These are phyloP conservation scores for Dioscorea dumetorum DNA, from an alignment of 106 monocot genomes.

Conservation along the genomic window DNA sequence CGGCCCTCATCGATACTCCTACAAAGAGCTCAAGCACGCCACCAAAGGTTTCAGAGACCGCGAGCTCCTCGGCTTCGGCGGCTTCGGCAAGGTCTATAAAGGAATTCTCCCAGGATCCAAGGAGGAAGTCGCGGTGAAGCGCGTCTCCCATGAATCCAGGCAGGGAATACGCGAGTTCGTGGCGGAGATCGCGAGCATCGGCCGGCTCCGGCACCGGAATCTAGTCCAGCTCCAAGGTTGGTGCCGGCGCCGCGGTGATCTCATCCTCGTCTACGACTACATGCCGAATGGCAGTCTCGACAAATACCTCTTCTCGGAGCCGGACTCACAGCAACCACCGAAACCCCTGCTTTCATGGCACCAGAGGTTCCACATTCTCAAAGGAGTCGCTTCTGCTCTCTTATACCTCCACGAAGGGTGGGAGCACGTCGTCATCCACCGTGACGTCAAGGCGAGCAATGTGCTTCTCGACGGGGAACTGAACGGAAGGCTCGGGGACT, in stretches of 20 bases:
- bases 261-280: conserved; percentile 79
- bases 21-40: conserved; percentile 58
- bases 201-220: conserved; percentile 77
- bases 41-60: conserved; percentile 62
- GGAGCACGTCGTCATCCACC: conserved; percentile 78
- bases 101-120: conserved; percentile 36
- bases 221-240: conserved; percentile 84
- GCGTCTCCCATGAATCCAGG: conserved; percentile 52
- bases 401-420: conserved; percentile 87
- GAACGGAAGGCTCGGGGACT: conserved; percentile 69
- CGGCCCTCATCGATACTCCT: conserved; percentile 62
- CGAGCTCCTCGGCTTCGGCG: conserved; percentile 60
- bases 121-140: conserved; percentile 57
- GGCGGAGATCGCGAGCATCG: conserved; percentile 77
- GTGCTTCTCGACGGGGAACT: conserved; percentile 78
- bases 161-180: conserved; percentile 82
- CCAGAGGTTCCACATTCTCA: conserved; percentile 39
- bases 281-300: conserved; percentile 77
- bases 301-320: conserved; percentile 23
- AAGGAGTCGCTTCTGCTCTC: conserved; percentile 65
- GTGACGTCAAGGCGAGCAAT: conserved; percentile 87
- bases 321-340: not conserved
- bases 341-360: conserved; percentile 40
- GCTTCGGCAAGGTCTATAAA: conserved; percentile 81
- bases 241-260: conserved; percentile 50